These are phyloP conservation scores for Ottelia alismoides DNA, from an alignment of 106 monocot species.

Conservation along the genomic window DNA sequence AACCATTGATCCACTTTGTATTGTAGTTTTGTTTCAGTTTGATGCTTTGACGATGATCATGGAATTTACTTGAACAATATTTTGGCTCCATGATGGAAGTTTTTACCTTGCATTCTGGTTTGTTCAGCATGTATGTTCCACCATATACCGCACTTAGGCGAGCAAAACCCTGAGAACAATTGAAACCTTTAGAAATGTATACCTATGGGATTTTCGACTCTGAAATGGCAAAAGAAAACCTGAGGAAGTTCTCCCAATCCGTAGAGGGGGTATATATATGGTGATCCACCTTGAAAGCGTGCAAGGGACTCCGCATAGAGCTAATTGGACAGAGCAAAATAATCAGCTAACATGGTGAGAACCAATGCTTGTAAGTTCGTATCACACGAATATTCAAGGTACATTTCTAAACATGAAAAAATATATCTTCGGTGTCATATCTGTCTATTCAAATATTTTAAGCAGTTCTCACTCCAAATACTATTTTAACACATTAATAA, in stretches of 20 bases:
- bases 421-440: too few relatives aligned
- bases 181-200: too few relatives aligned
- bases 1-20: background rate
- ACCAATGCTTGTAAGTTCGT: too few relatives aligned
- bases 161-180: constrained; percentile 50
- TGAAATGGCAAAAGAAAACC: constrained; percentile 31
- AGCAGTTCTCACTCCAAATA: too few relatives aligned
- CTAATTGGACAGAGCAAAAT: constrained; percentile 16
- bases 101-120: constrained; percentile 82
- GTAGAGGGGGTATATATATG: constrained; percentile 78
- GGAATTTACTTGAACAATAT: background rate
- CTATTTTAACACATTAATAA: too few relatives aligned
- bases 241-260: constrained; percentile 84
- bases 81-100: too few relatives aligned
- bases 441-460: too few relatives aligned
- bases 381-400: too few relatives aligned
- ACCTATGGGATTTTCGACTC: too few relatives aligned
- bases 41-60: background rate
- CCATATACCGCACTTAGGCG: constrained; percentile 90
- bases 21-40: background rate
- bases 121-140: constrained; percentile 89
- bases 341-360: too few relatives aligned
- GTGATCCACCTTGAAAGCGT: constrained; percentile 80
- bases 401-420: too few relatives aligned
- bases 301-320: constrained; percentile 76